phyloP scores from a whole-genome alignment of 805 yeast genomes.

The Clavispora carvajalis region DNA sequence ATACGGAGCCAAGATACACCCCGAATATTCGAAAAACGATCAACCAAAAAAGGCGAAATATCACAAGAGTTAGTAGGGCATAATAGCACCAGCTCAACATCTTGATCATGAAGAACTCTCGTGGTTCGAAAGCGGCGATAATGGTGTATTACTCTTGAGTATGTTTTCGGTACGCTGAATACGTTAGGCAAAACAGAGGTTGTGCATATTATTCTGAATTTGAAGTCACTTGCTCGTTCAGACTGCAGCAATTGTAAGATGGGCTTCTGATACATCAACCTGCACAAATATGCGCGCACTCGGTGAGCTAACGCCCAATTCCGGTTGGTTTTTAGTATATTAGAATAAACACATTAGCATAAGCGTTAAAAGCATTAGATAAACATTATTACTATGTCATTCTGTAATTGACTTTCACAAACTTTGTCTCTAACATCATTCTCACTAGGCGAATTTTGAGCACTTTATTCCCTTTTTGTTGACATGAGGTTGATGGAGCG shows the following conservation, averaged over 20 bases:
- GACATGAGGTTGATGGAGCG: too few species aligned
- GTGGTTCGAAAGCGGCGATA: not conserved
- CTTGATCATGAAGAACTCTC: not conserved
- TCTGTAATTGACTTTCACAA: too few species aligned
- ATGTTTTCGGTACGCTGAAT: not conserved
- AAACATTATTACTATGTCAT: too few species aligned
- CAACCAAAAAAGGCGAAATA: not conserved
- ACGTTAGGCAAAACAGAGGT: not conserved
- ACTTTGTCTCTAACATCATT: too few species aligned
- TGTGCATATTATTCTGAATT: not conserved
- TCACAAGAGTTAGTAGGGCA: not conserved
- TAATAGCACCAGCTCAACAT: not conserved
- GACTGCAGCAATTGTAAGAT: not conserved
- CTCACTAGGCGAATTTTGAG: too few species aligned
- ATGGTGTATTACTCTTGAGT: not conserved
- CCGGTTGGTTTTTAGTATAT: too few species aligned
- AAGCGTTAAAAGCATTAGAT: too few species aligned
- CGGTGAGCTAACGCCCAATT: too few species aligned
- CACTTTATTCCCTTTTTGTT: too few species aligned
- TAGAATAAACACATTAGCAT: too few species aligned
- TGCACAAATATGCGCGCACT: too few species aligned
- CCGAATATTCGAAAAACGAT: conserved; percentile 27
- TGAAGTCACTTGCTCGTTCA: not conserved
- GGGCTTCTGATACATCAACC: too few species aligned
- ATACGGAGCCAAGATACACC: conserved; percentile 25